Conservation (phyloP, 1,139 yeast species). For the Geotrichum carabidarum region DNA sequence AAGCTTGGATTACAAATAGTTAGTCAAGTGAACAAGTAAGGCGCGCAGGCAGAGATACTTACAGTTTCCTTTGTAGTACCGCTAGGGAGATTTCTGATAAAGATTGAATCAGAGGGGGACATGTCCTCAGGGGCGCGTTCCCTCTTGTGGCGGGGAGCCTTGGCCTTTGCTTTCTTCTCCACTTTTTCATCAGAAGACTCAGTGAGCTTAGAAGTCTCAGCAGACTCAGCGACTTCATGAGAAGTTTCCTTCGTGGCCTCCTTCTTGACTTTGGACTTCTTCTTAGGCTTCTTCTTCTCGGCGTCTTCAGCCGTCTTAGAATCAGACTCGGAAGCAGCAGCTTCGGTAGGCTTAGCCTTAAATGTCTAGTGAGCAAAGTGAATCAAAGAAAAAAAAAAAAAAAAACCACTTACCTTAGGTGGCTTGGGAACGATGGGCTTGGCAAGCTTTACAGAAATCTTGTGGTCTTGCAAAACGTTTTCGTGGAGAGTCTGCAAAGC, state of each 20-base stretch:
- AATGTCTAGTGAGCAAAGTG: neutral
- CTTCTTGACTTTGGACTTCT: constrained; percentile 4
- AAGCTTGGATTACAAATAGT: constrained; percentile 12
- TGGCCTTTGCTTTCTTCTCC: constrained; percentile 6
- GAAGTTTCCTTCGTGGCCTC: neutral
- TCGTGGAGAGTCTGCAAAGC: constrained; percentile 48
- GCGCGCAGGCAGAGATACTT: neutral
- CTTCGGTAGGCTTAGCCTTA: neutral
- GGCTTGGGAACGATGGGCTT: constrained; percentile 28
- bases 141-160: constrained; percentile 14
- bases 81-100: constrained; percentile 46
- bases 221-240: neutral
- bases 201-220: neutral
- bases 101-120: constrained; percentile 42
- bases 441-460: constrained; percentile 49
- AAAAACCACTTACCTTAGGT: constrained; percentile 1
- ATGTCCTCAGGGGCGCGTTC: constrained; percentile 23
- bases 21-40: neutral
- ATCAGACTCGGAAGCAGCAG: neutral
- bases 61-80: constrained; percentile 32
- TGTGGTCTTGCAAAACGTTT: constrained; percentile 45
- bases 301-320: neutral
- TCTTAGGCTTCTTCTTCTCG: constrained; percentile 1
- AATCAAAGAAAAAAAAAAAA: neutral
- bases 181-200: neutral